phyloP scores from a whole-genome alignment of 73 alveolate species.

The Tetrahymena elliotti region DNA sequence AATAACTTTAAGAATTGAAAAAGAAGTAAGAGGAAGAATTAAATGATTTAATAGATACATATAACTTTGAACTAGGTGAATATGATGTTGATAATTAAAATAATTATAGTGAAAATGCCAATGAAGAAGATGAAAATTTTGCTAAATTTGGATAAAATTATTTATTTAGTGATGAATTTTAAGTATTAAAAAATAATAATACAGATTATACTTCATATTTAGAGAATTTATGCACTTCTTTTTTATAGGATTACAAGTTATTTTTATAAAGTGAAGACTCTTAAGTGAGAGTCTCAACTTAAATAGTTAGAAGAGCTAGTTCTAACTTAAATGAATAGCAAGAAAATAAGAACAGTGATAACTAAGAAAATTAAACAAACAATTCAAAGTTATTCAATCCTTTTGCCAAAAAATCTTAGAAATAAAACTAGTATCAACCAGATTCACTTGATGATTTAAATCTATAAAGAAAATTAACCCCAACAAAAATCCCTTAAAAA shows the following conservation, averaged over 20 bases:
- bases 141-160: not conserved
- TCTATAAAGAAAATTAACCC: not conserved
- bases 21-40: not conserved
- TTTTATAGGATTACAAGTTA: not conserved
- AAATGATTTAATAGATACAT: not conserved
- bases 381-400: not conserved
- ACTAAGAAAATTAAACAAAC: not conserved
- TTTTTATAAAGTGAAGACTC: not conserved
- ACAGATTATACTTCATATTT: not conserved
- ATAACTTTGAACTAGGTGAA: not conserved
- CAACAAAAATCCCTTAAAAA: not conserved
- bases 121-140: not conserved
- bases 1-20: not conserved
- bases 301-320: not conserved
- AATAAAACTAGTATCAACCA: not conserved
- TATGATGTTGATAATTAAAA: not conserved
- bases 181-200: not conserved
- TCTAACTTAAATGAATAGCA: not conserved
- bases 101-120: not conserved
- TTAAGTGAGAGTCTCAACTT: not conserved
- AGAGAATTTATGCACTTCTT: not conserved
- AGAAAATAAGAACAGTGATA: not conserved
- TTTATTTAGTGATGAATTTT: not conserved
- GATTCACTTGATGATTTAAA: not conserved
- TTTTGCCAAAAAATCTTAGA: not conserved